These are phyloP conservation scores for Mucor racemosus DNA, from an alignment of 371 early-diverging fungal species.

Conservation along the genomic window DNA sequence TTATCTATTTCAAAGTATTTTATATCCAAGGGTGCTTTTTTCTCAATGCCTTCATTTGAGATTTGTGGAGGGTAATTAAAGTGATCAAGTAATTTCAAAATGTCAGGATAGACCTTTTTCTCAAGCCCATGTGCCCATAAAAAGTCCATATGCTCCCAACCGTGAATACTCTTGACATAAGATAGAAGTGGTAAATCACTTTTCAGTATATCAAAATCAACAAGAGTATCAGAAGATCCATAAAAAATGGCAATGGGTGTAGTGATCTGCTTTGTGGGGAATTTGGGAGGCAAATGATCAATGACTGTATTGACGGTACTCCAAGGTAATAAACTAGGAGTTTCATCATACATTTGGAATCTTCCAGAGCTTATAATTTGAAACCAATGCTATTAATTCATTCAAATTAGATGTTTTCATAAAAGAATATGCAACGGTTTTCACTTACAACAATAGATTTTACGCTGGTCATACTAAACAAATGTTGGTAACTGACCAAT, in stretches of 20 bases:
- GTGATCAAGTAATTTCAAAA: constrained; percentile 33
- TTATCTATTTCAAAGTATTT: neutral
- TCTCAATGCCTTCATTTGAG: neutral
- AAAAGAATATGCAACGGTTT: neutral
- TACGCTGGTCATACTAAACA: constrained; percentile 89
- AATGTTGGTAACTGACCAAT: constrained; percentile 80
- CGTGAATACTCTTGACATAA: constrained; percentile 60
- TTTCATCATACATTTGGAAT: constrained; percentile 94
- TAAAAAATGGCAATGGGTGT: constrained; percentile 89
- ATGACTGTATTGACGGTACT: constrained; percentile 44
- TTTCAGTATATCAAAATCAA: constrained; percentile 67
- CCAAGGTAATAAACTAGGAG: constrained; percentile 63
- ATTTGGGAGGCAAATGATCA: constrained; percentile 60
- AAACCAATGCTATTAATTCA: constrained; percentile 78
- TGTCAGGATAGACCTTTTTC: constrained; percentile 43
- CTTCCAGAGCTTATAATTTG: constrained; percentile 88
- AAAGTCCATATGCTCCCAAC: constrained; percentile 82
- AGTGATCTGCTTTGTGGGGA: constrained; percentile 80
- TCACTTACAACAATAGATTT: constrained; percentile 80
- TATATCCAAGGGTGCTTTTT: neutral
- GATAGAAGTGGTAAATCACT: constrained; percentile 59
- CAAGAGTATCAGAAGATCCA: constrained; percentile 85
- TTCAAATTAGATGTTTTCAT: neutral
- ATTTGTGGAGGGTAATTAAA: constrained; percentile 27
- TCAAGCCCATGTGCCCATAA: constrained; percentile 71